Evolutionary conservation across 2,329 filamentous ascomycete genomes (phyloP), one percentile per base, ranked within the genome.

Genomic region (Madurella mycetomatis): DNA sequence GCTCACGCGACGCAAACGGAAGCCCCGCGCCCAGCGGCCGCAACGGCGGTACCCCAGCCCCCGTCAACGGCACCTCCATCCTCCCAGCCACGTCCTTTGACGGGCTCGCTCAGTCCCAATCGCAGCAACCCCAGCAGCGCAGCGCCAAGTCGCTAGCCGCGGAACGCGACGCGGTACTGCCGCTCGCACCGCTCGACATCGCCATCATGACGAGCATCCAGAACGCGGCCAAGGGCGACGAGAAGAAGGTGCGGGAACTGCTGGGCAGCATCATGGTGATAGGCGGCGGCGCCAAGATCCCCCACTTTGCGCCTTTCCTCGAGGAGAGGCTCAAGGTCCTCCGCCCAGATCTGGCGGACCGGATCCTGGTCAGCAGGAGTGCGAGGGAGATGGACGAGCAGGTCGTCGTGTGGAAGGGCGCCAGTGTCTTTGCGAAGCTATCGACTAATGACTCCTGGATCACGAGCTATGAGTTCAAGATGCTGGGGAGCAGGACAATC

Each of bases 361-460:
- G 77, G 56, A 83, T 86, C 58, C 71, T 85, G 19, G 83, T 86
- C 49, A 84, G 82, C 57, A 76, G 79, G 57, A 94, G 79, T 79
- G 94, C 94, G 0, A 80, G 92, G 64, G 94, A 99, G 64, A 87
- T 99, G 75, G 94, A 99, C 72, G 90, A 94, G 56, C 91, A 96
- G 72, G 92, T 97, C n/a, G 88, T 97, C 50, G 86, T 87, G 9
- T 99, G 94, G 94, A 99, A 99, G 79, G 94, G 94, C 4, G 94
- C 90, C 0, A 96, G 91, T 68, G 92, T 99, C 15, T 99, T 96
- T 76, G 92, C 90, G 2, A 91, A 95, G 73, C 75, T 97, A 63
- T 82, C 85, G 44, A 92, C 90, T 15, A 97, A 97, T 72, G 94
- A 99, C 70, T 94, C 88, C 65, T 99, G 94, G 94, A 90, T 97